These are phyloP conservation scores for Syzygium jambos DNA, from an alignment of 345 rosid species.

Conservation along the genomic window DNA sequence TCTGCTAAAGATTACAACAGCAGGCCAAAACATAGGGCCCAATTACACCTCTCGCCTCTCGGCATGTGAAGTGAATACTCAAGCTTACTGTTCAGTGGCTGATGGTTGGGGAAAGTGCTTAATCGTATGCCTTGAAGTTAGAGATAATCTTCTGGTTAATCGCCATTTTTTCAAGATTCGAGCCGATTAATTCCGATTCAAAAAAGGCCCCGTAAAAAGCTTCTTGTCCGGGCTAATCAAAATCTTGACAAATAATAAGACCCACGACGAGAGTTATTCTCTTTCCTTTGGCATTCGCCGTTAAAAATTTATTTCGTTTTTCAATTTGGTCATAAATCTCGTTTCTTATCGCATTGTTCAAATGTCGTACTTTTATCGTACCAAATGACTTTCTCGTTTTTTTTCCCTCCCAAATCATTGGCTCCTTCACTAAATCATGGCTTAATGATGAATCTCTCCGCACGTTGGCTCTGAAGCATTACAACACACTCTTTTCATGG, in stretches of 20 bases:
- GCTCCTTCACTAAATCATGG: background rate
- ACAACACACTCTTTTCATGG: background rate
- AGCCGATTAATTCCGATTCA: background rate
- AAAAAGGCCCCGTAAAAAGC: background rate
- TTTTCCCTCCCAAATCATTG: background rate
- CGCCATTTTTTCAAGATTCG: background rate
- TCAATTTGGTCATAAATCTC: rapidly evolving
- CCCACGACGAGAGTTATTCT: background rate
- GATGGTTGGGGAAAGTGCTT: background rate
- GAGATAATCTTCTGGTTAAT: background rate
- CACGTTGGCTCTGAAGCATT: background rate
- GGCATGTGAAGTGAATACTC: background rate
- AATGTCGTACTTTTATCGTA: background rate
- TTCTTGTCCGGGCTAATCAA: background rate
- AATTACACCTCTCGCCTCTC: background rate
- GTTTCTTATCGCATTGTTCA: background rate
- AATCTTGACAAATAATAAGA: background rate
- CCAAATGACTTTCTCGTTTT: background rate
- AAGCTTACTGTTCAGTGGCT: background rate
- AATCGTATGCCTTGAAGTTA: background rate
- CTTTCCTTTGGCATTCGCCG: rapidly evolving
- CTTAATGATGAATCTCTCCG: background rate
- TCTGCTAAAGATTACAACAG: background rate
- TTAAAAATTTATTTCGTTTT: background rate
- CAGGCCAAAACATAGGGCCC: background rate